phyloP scores from a whole-genome alignment of 805 yeast species.

The Candida michaelii region DNA sequence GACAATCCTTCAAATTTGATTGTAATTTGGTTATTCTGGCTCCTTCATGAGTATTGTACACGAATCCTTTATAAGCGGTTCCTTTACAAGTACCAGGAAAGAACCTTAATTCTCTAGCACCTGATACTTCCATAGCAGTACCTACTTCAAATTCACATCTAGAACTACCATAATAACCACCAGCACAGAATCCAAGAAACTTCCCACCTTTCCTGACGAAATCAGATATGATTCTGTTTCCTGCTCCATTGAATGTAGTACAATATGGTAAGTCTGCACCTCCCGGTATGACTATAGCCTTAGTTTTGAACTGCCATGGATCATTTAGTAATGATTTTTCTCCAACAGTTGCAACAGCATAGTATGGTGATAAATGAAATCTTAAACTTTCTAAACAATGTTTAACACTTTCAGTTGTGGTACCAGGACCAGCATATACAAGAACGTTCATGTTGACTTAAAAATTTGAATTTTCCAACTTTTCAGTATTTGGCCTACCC shows the following conservation, averaged over 20 bases:
- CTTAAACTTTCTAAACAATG: constrained; percentile 80
- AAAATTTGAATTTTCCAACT: too few relatives aligned
- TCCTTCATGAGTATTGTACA: constrained; percentile 75
- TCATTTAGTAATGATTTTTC: constrained; percentile 65
- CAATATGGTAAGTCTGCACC: constrained; percentile 95
- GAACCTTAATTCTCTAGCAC: constrained; percentile 77
- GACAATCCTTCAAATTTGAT: constrained; percentile 25
- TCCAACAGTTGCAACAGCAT: constrained; percentile 77
- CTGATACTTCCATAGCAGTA: constrained; percentile 76
- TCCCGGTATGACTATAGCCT: constrained; percentile 86
- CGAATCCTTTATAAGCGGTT: constrained; percentile 75
- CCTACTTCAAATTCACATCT: constrained; percentile 85
- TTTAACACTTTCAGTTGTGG: constrained; percentile 82
- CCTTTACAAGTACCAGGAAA: constrained; percentile 87
- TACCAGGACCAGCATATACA: constrained; percentile 60
- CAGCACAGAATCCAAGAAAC: constrained; percentile 90
- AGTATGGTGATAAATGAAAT: constrained; percentile 74
- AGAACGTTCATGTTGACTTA: constrained; percentile 30
- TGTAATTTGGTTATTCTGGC: constrained; percentile 57
- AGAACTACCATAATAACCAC: constrained; percentile 80
- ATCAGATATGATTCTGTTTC: constrained; percentile 58
- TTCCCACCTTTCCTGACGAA: constrained; percentile 79
- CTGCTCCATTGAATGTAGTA: constrained; percentile 64
- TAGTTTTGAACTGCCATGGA: constrained; percentile 85
- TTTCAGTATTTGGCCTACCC: constrained; percentile 1